Evolutionary conservation across 495 filamentous ascomycete genomes (phyloP), one percentile per base, ranked within the genome.

Genomic region (Neurospora sp.): DNA sequence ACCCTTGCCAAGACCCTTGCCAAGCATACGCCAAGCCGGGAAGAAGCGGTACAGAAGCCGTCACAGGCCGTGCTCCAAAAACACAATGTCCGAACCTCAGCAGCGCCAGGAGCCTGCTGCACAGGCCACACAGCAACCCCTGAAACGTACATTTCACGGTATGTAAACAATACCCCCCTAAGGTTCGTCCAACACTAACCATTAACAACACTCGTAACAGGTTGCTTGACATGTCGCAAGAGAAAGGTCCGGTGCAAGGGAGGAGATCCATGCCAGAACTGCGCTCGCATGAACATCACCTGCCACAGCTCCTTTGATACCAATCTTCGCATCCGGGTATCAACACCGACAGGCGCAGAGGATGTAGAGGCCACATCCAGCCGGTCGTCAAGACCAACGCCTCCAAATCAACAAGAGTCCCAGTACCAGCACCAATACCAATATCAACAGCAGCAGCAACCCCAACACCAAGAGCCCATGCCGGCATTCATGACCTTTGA

Each of bases 161-260:
- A 44, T 70, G 78, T 75, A 16, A 20, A 20, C 31, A 35, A 12
- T 39, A 39, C 69, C 37, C 48, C 48, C 39, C 72, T 53, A 37
- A 18, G 35, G 35, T 37, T 37, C 35, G 35, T 37, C 35, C 35
- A 37, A 37, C 35, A 37, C 35, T 27, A 71, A 39, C 27, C 40
- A 35, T 37, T 18, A n/a, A 20, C 61, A 22, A 61, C 68, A 7
- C 16, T 38, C 12, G 11, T 4, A 42, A 31, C 39, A 81, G 81
- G 81, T 27, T 81, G 81, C 71, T 70, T 82, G 73, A 82, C 80
- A 68, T 82, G 81, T 46, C 79, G 80, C 44, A 80, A 79, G 73
- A 75, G 80, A 70, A 81, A 79, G 39, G 79, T 82, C n/a, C 79
- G 80, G 37, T 81, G 81, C 48, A 78, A 69, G 11, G 79, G 80